Evolutionary conservation across 225 moss, liverwort and hornwort species (phyloP), one percentile per base, ranked within the genome.

Genomic region (Marchantia polymorpha): DNA sequence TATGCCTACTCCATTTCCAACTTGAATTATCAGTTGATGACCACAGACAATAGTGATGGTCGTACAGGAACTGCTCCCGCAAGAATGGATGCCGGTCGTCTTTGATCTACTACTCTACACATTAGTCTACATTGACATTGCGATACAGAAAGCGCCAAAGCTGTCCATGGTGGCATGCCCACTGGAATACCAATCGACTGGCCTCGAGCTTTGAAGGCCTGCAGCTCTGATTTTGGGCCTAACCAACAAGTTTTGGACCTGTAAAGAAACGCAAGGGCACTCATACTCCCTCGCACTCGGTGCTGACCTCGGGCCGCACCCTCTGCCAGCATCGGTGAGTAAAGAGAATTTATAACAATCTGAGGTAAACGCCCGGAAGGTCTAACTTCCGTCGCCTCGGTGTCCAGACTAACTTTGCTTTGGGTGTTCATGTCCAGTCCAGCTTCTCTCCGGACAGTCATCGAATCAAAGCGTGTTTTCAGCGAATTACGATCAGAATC

Each of bases 381-480:
- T 15, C 3, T 7, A 10, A 5, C 30, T 12, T 46, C 27, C 14
- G 60, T 39, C 11, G 31, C 22, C n/a, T 20, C 19, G 7, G 76
- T 47, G 11, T 76, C 76, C 7, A 47, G 7, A 26, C 23, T 61
- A 22, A 76, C 14, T 61, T n/a, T 76, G 12, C 7, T 76, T 59
- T 76, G 49, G 4, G 61, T 76, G 14, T 61, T 63, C 39, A 60
- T 61, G 31, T 76, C 76, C n/a, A 76, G 39, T 10, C 22, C 39
- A 20, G 17, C 23, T 48, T 76, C 76, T 63, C 60, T 76, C 48
- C 39, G 19, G 20, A 60, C 76, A 46, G 63, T 31, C 76, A 61
- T 76, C 10, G 76, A 76, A 59, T 76, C 76, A 76, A 76, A 76
- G 39, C 76, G 19, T 11, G 46, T 76, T 61, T 46, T 49, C 58